phyloP scores from a whole-genome alignment of 257 asterid species.

The Cinchona pubescens region DNA sequence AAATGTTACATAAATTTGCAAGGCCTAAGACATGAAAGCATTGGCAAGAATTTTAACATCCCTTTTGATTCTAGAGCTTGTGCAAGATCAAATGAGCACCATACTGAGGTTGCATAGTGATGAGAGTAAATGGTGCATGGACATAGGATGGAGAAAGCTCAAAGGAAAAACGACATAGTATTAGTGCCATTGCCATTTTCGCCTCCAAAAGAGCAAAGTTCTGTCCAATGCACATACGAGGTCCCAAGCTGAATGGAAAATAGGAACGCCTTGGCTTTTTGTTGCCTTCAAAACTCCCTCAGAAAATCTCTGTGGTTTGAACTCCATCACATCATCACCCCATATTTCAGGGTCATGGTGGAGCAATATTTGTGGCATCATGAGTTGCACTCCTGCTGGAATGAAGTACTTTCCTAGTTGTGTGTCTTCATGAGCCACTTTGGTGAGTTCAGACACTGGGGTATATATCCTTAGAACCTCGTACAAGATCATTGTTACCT shows the following conservation, averaged over 20 bases:
- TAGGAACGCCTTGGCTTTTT: slow-evolving; percentile 29
- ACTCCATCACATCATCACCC: slow-evolving; percentile 46
- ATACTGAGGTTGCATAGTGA: slow-evolving; percentile 46
- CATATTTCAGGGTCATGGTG: slow-evolving; percentile 40
- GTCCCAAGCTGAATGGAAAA: slow-evolving; percentile 55
- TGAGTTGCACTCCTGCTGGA: slow-evolving; percentile 36
- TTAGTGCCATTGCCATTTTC: slow-evolving; percentile 35
- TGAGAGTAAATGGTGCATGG: slow-evolving; percentile 44
- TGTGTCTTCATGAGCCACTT: slow-evolving; percentile 33
- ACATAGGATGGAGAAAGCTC: slow-evolving; percentile 46
- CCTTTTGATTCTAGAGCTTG: not conserved
- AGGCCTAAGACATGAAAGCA: no score
- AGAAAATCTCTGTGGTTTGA: slow-evolving; percentile 47
- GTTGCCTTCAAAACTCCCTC: slow-evolving; percentile 48
- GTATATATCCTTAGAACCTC: slow-evolving; percentile 56
- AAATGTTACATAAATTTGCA: not conserved
- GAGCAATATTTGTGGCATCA: slow-evolving; percentile 34
- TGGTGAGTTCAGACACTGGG: slow-evolving; percentile 31
- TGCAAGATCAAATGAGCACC: slow-evolving; percentile 35
- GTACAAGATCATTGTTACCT: slow-evolving; percentile 46
- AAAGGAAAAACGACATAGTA: slow-evolving; percentile 38
- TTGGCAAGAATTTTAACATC: no score
- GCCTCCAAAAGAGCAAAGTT: slow-evolving; percentile 49
- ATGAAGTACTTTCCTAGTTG: slow-evolving; percentile 36
- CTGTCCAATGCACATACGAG: slow-evolving; percentile 47